Evolutionary conservation across 2,329 filamentous ascomycete species (phyloP).

Genomic region (Fusarium sp.): DNA sequence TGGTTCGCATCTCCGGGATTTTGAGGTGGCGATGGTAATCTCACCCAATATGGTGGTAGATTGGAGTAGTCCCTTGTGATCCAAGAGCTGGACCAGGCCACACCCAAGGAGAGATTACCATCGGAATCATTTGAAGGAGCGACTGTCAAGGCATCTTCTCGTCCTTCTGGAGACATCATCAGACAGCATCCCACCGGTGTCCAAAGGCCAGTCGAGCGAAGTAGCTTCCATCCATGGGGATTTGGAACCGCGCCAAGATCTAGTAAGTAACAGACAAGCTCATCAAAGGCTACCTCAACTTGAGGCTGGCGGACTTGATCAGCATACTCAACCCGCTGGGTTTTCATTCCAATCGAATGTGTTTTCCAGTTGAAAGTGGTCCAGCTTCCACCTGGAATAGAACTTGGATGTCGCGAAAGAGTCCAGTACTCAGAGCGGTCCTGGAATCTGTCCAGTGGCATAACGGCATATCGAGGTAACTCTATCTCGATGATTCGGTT

Average conservation of each 20-base stretch:
- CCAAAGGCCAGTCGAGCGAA: conserved; percentile 72
- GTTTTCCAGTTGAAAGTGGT: conserved; percentile 77
- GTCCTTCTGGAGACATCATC: conserved; percentile 67
- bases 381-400: conserved; percentile 74
- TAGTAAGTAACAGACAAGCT: conserved; percentile 73
- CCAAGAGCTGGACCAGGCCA: conserved; percentile 70
- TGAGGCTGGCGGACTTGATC: conserved; percentile 69
- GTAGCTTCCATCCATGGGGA: conserved; percentile 69
- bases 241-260: conserved; percentile 75
- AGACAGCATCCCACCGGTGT: conserved; percentile 71
- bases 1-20: background rate
- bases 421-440: conserved; percentile 72
- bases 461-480: conserved; percentile 74
- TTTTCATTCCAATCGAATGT: conserved; percentile 73
- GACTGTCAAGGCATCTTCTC: conserved; percentile 65
- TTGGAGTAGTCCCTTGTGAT: conserved; percentile 66
- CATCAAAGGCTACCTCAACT: conserved; percentile 69
- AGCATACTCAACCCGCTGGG: conserved; percentile 74
- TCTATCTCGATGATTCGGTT: conserved; percentile 78
- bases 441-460: conserved; percentile 69
- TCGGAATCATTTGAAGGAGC: conserved; percentile 72
- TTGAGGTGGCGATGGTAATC: conserved; percentile 57
- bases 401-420: conserved; percentile 65
- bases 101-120: conserved; percentile 70
- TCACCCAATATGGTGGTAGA: conserved; percentile 73